Percentiles rank a stretch among this genome's conserved stretches.
These are phyloP conservation scores for Rutstroemia sp. DNA, from an alignment of 2,329 filamentous ascomycete genomes.

Conservation along the genomic window DNA sequence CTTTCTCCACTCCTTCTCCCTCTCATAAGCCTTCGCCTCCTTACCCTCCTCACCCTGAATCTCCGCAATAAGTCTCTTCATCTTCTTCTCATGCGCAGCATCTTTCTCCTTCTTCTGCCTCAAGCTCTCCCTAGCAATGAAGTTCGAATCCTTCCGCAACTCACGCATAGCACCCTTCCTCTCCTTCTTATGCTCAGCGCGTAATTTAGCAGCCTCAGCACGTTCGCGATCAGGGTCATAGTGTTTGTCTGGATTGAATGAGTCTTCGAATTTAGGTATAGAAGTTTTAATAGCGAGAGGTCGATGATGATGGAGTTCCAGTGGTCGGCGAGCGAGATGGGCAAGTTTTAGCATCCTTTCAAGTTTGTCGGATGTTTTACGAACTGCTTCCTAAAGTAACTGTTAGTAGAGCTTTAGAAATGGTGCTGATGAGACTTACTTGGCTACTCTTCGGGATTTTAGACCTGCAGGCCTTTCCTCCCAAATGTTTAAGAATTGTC, in stretches of 20 bases:
- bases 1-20: conserved; percentile 72
- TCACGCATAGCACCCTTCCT: conserved; percentile 90
- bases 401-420: neutral
- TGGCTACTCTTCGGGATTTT: conserved; percentile 38
- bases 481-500: conserved; percentile 53
- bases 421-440: conserved; percentile 15
- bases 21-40: conserved; percentile 82
- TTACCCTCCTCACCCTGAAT: conserved; percentile 90
- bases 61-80: conserved; percentile 82
- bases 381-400: conserved; percentile 16
- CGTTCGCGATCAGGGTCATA: conserved; percentile 94
- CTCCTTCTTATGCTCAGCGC: conserved; percentile 56
- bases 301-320: conserved; percentile 82
- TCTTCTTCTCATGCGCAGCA: conserved; percentile 93
- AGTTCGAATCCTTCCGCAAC: conserved; percentile 88
- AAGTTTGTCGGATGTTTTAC: conserved; percentile 34
- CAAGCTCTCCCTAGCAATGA: conserved; percentile 85
- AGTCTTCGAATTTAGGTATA: conserved; percentile 93
- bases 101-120: conserved; percentile 90
- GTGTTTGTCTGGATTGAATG: conserved; percentile 90
- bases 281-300: conserved; percentile 81
- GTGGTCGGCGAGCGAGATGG: conserved; percentile 61
- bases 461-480: conserved; percentile 41
- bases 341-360: conserved; percentile 52
- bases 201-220: conserved; percentile 72